A percentile compares a stretch with the other conserved stretches of the same genome.
Evolutionary conservation across 768 basidiomycete genomes (phyloP).

Genomic region (Tricholoma terreum): DNA sequence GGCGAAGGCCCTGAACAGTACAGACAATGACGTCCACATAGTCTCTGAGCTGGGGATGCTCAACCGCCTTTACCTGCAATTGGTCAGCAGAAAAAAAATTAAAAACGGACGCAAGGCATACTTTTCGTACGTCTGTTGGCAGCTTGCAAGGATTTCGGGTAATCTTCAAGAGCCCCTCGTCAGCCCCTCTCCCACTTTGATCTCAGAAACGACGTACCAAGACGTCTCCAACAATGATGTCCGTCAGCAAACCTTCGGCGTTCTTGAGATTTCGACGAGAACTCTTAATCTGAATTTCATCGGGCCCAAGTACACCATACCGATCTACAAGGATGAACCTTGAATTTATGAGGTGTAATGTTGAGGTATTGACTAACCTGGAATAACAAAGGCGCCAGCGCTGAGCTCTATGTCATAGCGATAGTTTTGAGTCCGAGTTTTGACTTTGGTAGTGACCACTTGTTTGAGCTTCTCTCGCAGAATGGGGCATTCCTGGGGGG

Average conservation of each 20-base stretch:
- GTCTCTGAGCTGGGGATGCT: constrained; percentile 43
- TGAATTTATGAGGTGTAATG: neutral
- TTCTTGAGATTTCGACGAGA: constrained; percentile 40
- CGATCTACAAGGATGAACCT: constrained; percentile 41
- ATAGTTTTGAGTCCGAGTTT: constrained; percentile 39
- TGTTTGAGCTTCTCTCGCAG: constrained; percentile 53
- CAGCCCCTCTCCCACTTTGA: neutral
- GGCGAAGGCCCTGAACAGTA: constrained; percentile 48
- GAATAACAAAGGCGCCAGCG: constrained; percentile 58
- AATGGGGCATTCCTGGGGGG: constrained; percentile 44
- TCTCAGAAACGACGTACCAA: constrained; percentile 32
- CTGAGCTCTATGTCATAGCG: constrained; percentile 55
- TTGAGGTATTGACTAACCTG: constrained; percentile 43
- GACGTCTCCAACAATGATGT: constrained; percentile 55
- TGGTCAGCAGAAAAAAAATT: neutral
- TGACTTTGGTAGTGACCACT: constrained; percentile 43
- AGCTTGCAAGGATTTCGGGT: constrained; percentile 70
- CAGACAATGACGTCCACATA: constrained; percentile 59
- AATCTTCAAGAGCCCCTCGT: constrained; percentile 34
- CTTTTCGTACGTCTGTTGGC: constrained; percentile 66
- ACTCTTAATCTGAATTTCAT: constrained; percentile 57
- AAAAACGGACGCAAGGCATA: constrained; percentile 17
- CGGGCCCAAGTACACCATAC: constrained; percentile 43
- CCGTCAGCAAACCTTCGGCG: constrained; percentile 41
- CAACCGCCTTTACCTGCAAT: constrained; percentile 54